Base-by-base conservation (phyloP, 441 rosid genomes). In the Viola pubescens region DNA sequence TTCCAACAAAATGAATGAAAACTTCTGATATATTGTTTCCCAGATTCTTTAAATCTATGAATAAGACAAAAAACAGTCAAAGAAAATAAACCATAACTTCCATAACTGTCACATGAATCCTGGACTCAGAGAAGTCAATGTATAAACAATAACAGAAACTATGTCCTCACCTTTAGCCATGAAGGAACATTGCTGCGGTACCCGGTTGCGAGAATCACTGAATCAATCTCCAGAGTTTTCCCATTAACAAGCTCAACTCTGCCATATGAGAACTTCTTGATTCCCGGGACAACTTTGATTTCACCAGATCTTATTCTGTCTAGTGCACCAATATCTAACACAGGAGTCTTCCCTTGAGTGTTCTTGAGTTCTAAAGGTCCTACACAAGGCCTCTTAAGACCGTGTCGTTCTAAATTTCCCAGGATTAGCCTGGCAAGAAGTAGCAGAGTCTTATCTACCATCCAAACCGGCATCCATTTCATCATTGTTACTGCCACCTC, bases 181-280 rank as follows among this genome's bases (percentile, higher is more conserved):
- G 88, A 83, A 63, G 91, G 97, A 12, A 91, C 97, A 55, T 83
- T 91, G 87, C 98, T 87, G 55, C 88, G 74, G 48, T 91, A 91
- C 38, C 97, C 96, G 41, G 98, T 91, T 10, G 97, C 98, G 6
- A 89, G 84, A 66, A 91, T 6, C 4, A 89, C 77, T 0, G 95
- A 76, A 59, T 91, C 96, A 5, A 87, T 72, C 49, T 82, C 81
- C 0, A 81, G 80, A 50, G 16, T 68, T 63, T 74, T 45, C 3
- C 97, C 86, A 60, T 88, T 71, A 1, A 79, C 79, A 19, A 91
- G 84, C 78, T 89, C 81, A 3, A 85, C 98, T 48, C 43, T 67
- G 45, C 77, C 79, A 6, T 54, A 52, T 11, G 66, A 68, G 54
- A 90, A 86, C 74, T 60, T 86, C 56, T 70, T 73, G 72, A 88